Percentiles rank a stretch among this genome's conserved stretches.
Conservation (phyloP, 1,284 basidiomycete species). For the Phellinidium pouzarii region DNA sequence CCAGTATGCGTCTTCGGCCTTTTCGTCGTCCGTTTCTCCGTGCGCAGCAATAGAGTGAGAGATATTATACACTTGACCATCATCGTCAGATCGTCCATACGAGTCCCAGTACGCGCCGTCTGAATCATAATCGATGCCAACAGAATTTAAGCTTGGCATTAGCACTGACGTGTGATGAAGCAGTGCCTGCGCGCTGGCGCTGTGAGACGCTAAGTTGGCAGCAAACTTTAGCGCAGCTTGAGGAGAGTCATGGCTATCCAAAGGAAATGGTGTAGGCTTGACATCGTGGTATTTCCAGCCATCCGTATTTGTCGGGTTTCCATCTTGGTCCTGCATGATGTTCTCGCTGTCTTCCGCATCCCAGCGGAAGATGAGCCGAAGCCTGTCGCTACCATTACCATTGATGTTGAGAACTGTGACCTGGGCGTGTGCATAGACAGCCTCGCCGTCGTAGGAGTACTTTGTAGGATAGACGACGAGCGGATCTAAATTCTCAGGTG, state of each 20-base stretch:
- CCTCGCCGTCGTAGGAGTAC: constrained; percentile 55
- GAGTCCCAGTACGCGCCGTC: constrained; percentile 63
- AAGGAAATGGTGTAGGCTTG: constrained; percentile 66
- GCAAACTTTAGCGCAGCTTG: constrained; percentile 28
- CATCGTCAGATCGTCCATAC: constrained; percentile 39
- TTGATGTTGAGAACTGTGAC: constrained; percentile 30
- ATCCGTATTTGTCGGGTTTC: constrained; percentile 4
- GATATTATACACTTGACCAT: constrained; percentile 22
- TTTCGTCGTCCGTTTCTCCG: constrained; percentile 26
- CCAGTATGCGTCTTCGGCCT: constrained; percentile 69
- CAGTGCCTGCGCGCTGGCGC: constrained; percentile 10
- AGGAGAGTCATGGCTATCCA: constrained; percentile 37
- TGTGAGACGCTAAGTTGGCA: constrained; percentile 10
- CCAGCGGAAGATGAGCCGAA: constrained; percentile 66
- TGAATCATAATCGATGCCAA: constrained; percentile 25
- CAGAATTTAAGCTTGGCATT: constrained; percentile 22
- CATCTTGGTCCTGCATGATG: constrained; percentile 4
- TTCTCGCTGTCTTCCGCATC: constrained; percentile 30
- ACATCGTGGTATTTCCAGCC: constrained; percentile 67
- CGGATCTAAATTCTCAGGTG: constrained; percentile 33
- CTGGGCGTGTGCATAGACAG: constrained; percentile 55
- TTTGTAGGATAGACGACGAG: constrained; percentile 34
- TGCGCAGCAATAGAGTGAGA: not conserved
- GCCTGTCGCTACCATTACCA: constrained; percentile 28
- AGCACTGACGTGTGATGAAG: not conserved